A percentile compares a stretch with the other conserved stretches of the same genome.
Conservation (phyloP, 2,329 filamentous ascomycete species). For the Stagonosporopsis rhizophila region DNA sequence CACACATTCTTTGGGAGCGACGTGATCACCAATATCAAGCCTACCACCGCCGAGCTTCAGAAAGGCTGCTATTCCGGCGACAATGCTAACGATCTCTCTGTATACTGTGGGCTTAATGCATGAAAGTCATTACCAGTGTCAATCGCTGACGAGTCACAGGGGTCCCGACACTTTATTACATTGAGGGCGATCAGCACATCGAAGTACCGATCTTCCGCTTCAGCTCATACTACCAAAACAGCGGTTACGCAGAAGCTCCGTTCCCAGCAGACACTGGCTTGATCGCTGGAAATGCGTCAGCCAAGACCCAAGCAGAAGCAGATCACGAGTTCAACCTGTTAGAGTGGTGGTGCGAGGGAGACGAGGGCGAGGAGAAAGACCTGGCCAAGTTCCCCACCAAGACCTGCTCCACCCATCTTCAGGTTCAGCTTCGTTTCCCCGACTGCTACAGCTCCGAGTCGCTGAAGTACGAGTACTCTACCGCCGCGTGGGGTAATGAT, state of each 20-base stretch:
- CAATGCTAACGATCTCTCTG: slow-evolving; percentile 54
- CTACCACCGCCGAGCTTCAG: slow-evolving; percentile 43
- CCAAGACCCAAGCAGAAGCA: slow-evolving; percentile 36
- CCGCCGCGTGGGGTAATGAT: background rate
- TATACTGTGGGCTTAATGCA: slow-evolving; percentile 44
- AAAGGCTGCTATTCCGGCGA: slow-evolving; percentile 51
- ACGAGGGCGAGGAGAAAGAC: background rate
- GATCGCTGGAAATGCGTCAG: slow-evolving; percentile 46
- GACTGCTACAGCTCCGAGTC: slow-evolving; percentile 46
- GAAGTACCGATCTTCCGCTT: slow-evolving; percentile 46
- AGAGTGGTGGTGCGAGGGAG: slow-evolving; percentile 11
- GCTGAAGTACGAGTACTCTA: slow-evolving; percentile 29
- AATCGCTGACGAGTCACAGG: slow-evolving; percentile 23
- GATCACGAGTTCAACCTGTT: slow-evolving; percentile 5
- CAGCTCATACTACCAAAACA: slow-evolving; percentile 51
- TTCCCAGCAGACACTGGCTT: slow-evolving; percentile 50
- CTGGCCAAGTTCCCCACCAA: slow-evolving; percentile 38
- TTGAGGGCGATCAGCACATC: slow-evolving; percentile 33
- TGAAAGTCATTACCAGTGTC: background rate
- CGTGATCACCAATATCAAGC: slow-evolving; percentile 42
- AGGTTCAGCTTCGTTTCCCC: slow-evolving; percentile 51
- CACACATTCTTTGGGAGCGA: slow-evolving; percentile 51
- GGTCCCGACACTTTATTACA: slow-evolving; percentile 49
- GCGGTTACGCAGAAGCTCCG: slow-evolving; percentile 40
- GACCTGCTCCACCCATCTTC: slow-evolving; percentile 37